Evolutionary conservation across 2,329 filamentous ascomycete genomes (phyloP).

Genomic region (Penicillium sp.): DNA sequence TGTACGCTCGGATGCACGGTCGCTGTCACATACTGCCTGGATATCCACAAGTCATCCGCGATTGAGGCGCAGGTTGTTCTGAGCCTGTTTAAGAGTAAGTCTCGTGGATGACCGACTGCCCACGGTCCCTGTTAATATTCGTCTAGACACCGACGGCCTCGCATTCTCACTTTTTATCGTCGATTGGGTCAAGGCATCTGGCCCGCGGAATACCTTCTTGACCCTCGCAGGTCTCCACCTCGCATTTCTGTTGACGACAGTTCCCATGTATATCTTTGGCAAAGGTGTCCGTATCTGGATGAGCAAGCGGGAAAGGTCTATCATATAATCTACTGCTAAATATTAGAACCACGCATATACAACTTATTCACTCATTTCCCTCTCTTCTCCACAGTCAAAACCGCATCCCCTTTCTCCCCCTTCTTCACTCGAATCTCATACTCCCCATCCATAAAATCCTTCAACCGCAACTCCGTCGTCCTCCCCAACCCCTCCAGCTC

Average conservation of each 20-base stretch:
- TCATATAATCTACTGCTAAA: neutral
- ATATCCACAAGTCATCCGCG: slow-evolving; percentile 4
- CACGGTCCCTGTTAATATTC: neutral
- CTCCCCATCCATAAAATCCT: slow-evolving; percentile 86
- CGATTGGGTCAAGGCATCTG: slow-evolving; percentile 10
- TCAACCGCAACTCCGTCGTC: slow-evolving; percentile 93
- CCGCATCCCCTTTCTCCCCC: slow-evolving; percentile 1
- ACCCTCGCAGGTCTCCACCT: slow-evolving; percentile 1
- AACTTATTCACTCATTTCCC: neutral
- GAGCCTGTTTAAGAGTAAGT: slow-evolving; percentile 13
- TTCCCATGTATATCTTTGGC: slow-evolving; percentile 3
- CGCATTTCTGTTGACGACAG: neutral
- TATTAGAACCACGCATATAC: neutral
- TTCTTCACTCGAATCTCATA: slow-evolving; percentile 63
- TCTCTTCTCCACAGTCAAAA: slow-evolving; percentile 10
- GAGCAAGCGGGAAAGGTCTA: neutral
- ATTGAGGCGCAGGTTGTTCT: slow-evolving; percentile 12
- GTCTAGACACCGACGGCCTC: slow-evolving; percentile 6
- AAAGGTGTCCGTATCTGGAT: neutral
- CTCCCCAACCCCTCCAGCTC: slow-evolving; percentile 91
- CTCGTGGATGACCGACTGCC: no score
- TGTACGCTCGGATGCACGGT: slow-evolving; percentile 4
- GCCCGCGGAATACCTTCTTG: slow-evolving; percentile 5
- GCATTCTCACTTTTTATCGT: slow-evolving; percentile 15
- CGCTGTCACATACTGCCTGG: slow-evolving; percentile 9